Conservation (phyloP, 352 stramenopile species). For the Phytophthora crassamura region DNA sequence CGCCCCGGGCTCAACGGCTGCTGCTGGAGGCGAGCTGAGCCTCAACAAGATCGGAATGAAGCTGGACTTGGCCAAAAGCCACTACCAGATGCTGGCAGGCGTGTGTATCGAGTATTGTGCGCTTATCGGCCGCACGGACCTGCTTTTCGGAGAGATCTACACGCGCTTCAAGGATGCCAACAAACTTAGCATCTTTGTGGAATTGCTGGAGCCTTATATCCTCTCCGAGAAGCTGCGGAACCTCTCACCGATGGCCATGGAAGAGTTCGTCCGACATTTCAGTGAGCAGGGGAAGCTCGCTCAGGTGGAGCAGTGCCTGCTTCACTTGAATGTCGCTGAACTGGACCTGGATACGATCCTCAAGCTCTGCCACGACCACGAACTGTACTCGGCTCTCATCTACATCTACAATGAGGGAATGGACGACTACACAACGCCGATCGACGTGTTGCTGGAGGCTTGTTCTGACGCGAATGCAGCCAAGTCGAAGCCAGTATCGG, state of each 20-base stretch:
- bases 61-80: conserved; percentile 91
- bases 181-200: conserved; percentile 92
- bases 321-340: conserved; percentile 94
- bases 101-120: conserved; percentile 97
- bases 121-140: conserved; percentile 83
- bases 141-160: conserved; percentile 91
- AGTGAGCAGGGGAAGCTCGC: conserved; percentile 85
- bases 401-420: conserved; percentile 95
- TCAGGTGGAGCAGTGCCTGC: conserved; percentile 93
- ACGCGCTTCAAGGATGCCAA: conserved; percentile 82
- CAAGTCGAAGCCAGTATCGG: conserved; percentile 21
- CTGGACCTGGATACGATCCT: conserved; percentile 95
- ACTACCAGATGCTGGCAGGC: conserved; percentile 96
- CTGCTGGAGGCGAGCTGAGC: conserved; percentile 43
- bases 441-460: conserved; percentile 91
- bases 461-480: conserved; percentile 59
- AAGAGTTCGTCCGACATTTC: conserved; percentile 94
- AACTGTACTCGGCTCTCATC: conserved; percentile 94
- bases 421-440: conserved; percentile 92
- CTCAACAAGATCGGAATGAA: conserved; percentile 75
- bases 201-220: conserved; percentile 95
- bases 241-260: conserved; percentile 92
- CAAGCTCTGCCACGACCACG: conserved; percentile 91
- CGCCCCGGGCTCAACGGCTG: conserved; percentile 53
- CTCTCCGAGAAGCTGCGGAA: conserved; percentile 93